Evolutionary conservation across 1,139 yeast genomes (phyloP).

Genomic region (Geotrichum carabidarum): DNA sequence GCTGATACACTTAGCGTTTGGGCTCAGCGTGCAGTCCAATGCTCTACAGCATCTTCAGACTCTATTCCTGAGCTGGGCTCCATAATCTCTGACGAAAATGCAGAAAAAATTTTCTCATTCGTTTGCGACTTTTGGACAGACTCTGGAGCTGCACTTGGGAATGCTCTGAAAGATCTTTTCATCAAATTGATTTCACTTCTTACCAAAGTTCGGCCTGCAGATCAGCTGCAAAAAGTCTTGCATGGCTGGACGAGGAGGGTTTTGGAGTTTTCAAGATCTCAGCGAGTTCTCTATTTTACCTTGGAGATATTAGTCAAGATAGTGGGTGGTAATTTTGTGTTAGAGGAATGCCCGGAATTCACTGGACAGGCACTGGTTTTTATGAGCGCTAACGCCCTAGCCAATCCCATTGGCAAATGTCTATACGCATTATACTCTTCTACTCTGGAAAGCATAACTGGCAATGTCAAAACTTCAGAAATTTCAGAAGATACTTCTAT

Average conservation of each 20-base stretch:
- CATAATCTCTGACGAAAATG: conserved; percentile 31
- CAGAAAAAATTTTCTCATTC: conserved; percentile 47
- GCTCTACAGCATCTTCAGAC: conserved; percentile 20
- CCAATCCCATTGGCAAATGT: conserved; percentile 64
- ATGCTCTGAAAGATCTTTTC: conserved; percentile 59
- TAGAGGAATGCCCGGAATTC: conserved; percentile 45
- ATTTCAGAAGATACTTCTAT: conserved; percentile 26
- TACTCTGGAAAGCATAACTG: conserved; percentile 35
- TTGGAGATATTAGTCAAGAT: conserved; percentile 53
- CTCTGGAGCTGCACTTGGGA: conserved; percentile 64
- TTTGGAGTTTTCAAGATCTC: conserved; percentile 44
- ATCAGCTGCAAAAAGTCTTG: conserved; percentile 26
- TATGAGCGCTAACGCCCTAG: conserved; percentile 56
- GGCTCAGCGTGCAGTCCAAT: conserved; percentile 50
- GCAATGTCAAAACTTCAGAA: conserved; percentile 25
- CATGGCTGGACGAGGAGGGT: conserved; percentile 45
- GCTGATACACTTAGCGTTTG: conserved; percentile 64
- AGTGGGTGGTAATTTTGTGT: conserved; percentile 41
- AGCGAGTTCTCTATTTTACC: conserved; percentile 56
- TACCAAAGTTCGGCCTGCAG: conserved; percentile 20
- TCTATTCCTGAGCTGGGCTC: conserved; percentile 11
- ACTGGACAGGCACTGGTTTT: conserved; percentile 44
- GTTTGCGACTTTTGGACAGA: conserved; percentile 67
- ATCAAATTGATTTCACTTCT: conserved; percentile 47
- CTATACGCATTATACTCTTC: conserved; percentile 42